These are phyloP conservation scores for Thielaviopsis populi DNA, from an alignment of 2,329 filamentous ascomycete species.

Conservation along the genomic window DNA sequence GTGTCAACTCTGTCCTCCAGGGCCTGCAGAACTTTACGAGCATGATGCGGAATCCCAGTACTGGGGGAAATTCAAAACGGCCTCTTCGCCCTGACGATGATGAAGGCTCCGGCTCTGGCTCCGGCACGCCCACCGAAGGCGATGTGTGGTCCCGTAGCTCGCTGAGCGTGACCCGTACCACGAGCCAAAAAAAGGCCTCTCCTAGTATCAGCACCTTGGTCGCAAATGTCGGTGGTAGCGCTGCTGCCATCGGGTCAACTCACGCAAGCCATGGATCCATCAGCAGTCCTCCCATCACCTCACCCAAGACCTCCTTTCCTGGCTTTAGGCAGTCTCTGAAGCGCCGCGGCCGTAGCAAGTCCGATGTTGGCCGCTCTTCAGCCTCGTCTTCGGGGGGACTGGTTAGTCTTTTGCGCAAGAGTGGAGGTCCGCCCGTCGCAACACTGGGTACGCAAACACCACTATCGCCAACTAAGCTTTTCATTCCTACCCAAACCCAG, in stretches of 20 bases:
- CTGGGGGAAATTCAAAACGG: conserved; percentile 19
- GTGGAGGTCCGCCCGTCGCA: conserved; percentile 40
- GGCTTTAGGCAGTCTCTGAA: conserved; percentile 29
- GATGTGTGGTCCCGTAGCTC: conserved; percentile 25
- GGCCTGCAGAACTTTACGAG: conserved; percentile 28
- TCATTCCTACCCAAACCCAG: neutral
- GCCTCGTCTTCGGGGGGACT: conserved; percentile 30
- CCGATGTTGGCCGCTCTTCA: conserved; percentile 32
- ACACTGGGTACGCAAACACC: conserved; percentile 23
- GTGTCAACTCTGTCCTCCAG: conserved; percentile 27
- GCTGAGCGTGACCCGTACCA: conserved; percentile 35
- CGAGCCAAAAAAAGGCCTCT: conserved; percentile 35
- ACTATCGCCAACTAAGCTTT: neutral
- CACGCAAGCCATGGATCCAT: conserved; percentile 41
- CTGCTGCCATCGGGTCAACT: conserved; percentile 40
- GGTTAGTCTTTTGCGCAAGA: conserved; percentile 36
- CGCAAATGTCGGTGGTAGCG: conserved; percentile 37
- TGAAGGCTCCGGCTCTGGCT: conserved; percentile 3
- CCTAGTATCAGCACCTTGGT: conserved; percentile 47
- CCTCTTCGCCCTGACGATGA: neutral
- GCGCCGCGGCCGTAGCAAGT: conserved; percentile 40
- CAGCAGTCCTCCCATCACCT: conserved; percentile 34
- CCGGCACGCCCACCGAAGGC: conserved; percentile 8
- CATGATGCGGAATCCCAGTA: conserved; percentile 37
- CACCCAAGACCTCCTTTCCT: conserved; percentile 33